Base-by-base conservation (phyloP, 1,284 basidiomycete genomes). In the Moesziomyces sp. region DNA sequence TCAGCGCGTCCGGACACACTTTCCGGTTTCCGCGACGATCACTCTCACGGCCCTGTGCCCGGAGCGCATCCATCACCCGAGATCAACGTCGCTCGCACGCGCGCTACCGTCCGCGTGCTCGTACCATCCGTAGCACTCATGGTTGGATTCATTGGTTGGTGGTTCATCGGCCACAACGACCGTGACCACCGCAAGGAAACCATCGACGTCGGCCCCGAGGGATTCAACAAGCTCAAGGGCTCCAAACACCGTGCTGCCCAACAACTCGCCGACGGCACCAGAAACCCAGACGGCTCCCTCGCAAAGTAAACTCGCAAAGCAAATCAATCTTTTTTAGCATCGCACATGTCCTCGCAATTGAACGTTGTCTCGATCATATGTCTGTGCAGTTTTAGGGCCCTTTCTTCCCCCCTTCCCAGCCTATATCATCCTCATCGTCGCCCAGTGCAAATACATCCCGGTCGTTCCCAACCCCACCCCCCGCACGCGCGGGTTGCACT, bases 111-210 rank as follows among this genome's bases (percentile, higher is more conserved):
- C 19, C 63, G 73, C 46, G 73, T 75, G 10, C 68, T 75, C 30
- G 68, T 72, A 0, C 73, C 73, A 28, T 64, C 59, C 2, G 68
- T 75, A 3, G 62, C 58, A 1, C 24, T 75, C 52, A 72, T 75
- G 64, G 35, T 61, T 19, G 67, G 40, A 0, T 71, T 72, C 57
- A 75, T 75, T 49, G 64, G 64, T 18, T 75, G 73, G 73, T 75
- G 73, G 73, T 75, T 75, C 68, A n/a, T 75, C 47, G 68, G 63
- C 46, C 67, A 75, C 58, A 30, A 46, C n/a, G 47, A 68, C 45
- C 68, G 73, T 0, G 68, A 60, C 21, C 57, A 64, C 38, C 43
- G 73, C 19, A 75, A 75, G 19, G 24, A 44, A 3, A 52, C 35
- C 14, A 65, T 75, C 54, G 58, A 62, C 40, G 64, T 75, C 11